Evolutionary conservation across 2,329 filamentous ascomycete genomes (phyloP), one percentile per base, ranked within the genome.

Genomic region (Aspergillus brasiliensis): DNA sequence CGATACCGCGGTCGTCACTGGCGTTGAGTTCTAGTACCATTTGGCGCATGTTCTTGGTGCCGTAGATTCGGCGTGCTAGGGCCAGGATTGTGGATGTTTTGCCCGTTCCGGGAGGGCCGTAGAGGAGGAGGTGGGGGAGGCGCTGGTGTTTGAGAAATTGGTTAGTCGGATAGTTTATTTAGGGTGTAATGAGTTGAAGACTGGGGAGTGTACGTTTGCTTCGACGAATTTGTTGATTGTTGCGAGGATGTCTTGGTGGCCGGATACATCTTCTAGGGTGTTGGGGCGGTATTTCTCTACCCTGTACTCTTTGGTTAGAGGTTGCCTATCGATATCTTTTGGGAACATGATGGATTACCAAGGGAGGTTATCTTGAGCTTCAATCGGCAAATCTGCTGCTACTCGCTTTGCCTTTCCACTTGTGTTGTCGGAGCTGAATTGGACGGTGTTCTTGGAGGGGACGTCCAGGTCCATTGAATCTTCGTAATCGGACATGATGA

Each of bases 11-110:
- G 76, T 99, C 95, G 74, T 99, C 95, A 51, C 92, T 97, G 42
- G 95, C 95, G 75, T 99, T 99, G 66, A 99, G 86, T 78, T 99
- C 95, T 34, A 99, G 86, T 17, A 99, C 95, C 92, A 99, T 98
- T 78, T 99, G 95, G 17, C 94, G 89, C 88, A 97, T 90, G 77
- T 98, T 97, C 65, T 91, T 89, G 60, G 83, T 80, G 56, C 95
- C 95, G 73, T 99, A 99, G 77, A 99, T 98, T 61, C 91, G 88
- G 56, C 95, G 87, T 34, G 95, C 93, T 44, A 99, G 88, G 0
- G 95, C 95, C 42, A 99, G 86, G 63, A 98, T 91, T 2, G 95
- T 99, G 5, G 94, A 98, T 0, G 95, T 99, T 81, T 99, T 99
- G 69, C 95, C 95, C 0, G 95, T 99, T 61, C 95, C 95, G 0